Percentiles rank a stretch among this genome's conserved stretches.
Conservation (phyloP, 257 asterid genomes). For the Solanum piurae region DNA sequence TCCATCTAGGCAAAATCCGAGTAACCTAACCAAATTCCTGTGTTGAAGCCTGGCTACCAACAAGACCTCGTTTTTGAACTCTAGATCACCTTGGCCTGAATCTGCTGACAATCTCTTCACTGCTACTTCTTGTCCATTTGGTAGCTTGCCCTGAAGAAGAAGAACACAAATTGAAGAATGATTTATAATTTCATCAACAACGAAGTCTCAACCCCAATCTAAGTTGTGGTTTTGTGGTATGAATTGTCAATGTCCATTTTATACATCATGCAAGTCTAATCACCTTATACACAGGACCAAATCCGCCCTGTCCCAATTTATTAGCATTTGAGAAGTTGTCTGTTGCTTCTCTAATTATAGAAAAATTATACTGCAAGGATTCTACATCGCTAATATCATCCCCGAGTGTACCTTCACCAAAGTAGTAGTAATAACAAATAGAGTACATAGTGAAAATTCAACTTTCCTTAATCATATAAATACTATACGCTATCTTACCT, state of each 20-base stretch:
- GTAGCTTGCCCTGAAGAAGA: constrained; percentile 14
- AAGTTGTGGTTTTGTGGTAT: background rate
- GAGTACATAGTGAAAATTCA: background rate
- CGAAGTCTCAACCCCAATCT: background rate
- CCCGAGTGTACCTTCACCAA: background rate
- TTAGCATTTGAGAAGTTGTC: constrained; percentile 10
- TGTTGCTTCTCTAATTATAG: background rate
- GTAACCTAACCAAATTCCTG: background rate
- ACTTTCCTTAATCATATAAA: background rate
- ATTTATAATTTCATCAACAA: background rate
- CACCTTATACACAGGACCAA: constrained; percentile 21
- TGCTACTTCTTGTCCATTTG: constrained; percentile 13
- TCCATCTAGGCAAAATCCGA: background rate
- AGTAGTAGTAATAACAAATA: background rate
- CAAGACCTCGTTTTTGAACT: background rate
- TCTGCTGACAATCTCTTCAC: constrained; percentile 15
- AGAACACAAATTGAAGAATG: no score
- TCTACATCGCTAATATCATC: constrained; percentile 1
- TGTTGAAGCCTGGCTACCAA: background rate
- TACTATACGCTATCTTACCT: background rate
- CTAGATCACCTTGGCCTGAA: constrained; percentile 6
- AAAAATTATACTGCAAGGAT: constrained; percentile 10
- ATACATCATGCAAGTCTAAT: background rate
- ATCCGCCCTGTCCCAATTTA: constrained; percentile 11
- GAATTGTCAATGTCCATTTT: no score